Evolutionary conservation across 345 rosid genomes (phyloP).

Genomic region (Gossypium turneri): DNA sequence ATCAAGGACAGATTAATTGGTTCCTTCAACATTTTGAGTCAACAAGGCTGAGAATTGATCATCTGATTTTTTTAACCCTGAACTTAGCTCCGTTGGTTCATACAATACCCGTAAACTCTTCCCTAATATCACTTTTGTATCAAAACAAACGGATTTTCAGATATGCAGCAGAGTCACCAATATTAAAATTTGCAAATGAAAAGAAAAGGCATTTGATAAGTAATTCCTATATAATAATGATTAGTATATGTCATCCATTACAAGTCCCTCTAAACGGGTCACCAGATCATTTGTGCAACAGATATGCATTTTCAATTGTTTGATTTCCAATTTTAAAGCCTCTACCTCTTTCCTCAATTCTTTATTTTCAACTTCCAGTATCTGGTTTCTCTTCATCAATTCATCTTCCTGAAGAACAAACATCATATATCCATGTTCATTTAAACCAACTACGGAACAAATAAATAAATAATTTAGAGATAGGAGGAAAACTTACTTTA

Average conservation of each 20-base stretch:
- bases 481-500: slow-evolving; percentile 18
- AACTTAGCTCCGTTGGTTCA: too few relatives aligned
- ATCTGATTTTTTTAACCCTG: too few relatives aligned
- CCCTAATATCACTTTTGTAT: too few relatives aligned
- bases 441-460: not conserved
- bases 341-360: slow-evolving; percentile 32
- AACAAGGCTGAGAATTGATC: too few relatives aligned
- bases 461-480: not conserved
- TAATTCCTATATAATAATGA: not conserved
- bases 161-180: not conserved
- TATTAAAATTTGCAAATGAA: not conserved
- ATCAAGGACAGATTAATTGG: too few relatives aligned
- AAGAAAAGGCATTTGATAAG: not conserved
- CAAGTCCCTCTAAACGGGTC: slow-evolving; percentile 20
- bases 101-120: too few relatives aligned
- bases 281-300: slow-evolving; percentile 19
- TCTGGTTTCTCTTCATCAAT: slow-evolving; percentile 17
- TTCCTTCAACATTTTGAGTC: too few relatives aligned
- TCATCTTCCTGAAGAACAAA: slow-evolving; percentile 23
- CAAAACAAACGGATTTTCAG: too few relatives aligned
- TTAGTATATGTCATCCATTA: slow-evolving; percentile 13
- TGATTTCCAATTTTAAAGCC: slow-evolving; percentile 21
- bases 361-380: slow-evolving; percentile 19
- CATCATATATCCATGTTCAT: not conserved
- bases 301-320: not conserved